These are phyloP conservation scores for Aspergillus cristatus DNA, from an alignment of 495 filamentous ascomycete species.

Conservation along the genomic window DNA sequence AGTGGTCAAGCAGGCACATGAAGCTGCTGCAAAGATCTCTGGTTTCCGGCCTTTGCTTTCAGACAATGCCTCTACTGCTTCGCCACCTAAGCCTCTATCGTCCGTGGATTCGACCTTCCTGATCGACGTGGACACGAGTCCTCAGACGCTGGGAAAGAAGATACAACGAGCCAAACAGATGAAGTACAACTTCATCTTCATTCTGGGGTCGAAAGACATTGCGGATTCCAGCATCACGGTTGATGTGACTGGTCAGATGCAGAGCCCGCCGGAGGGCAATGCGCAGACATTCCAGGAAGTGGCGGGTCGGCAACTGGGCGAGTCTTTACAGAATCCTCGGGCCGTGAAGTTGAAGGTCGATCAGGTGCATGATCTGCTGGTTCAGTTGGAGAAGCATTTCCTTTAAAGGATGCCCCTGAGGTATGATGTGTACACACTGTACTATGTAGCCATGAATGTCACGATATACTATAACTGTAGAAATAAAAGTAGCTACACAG, in stretches of 20 bases:
- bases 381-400: constrained; percentile 34
- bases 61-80: constrained; percentile 6
- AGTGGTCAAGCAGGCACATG: constrained; percentile 48
- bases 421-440: no score
- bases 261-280: constrained; percentile 27
- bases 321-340: constrained; percentile 25
- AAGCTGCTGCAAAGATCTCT: constrained; percentile 29
- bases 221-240: constrained; percentile 34
- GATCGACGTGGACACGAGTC: constrained; percentile 64
- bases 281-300: constrained; percentile 21
- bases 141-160: constrained; percentile 56
- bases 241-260: constrained; percentile 38
- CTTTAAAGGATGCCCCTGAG: no score
- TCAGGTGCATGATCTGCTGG: constrained; percentile 30
- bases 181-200: constrained; percentile 65
- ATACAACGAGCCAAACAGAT: constrained; percentile 60
- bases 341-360: constrained; percentile 29
- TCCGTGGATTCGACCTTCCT: constrained; percentile 43
- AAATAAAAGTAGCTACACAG: no score
- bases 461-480: no score
- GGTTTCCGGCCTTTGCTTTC: constrained; percentile 23
- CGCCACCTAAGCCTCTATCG: constrained; percentile 27
- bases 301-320: constrained; percentile 21
- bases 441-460: no score
- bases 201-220: constrained; percentile 55